Evolutionary conservation across 1,139 yeast species (phyloP), one percentile per base, ranked within the genome.

Genomic region (Blastobotrys proliferans): DNA sequence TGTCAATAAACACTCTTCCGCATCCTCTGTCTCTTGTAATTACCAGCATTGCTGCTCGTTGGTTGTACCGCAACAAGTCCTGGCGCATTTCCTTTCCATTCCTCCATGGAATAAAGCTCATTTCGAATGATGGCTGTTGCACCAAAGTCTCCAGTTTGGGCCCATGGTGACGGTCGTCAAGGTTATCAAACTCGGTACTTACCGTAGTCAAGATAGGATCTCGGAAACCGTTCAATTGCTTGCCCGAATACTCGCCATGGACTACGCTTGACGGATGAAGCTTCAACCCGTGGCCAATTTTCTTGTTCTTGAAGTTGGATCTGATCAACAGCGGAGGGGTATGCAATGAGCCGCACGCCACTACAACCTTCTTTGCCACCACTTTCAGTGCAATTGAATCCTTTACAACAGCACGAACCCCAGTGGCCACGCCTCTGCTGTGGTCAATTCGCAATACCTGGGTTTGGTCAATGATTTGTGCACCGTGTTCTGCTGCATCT

Each of bases 81-180:
- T 60, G 55, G 46, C 77, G 67, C 30, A 56, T 50, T 29, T 63
- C 61, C 32, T 61, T 62, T 33, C 74, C 67, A 8, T 64, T 57
- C 18, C 57, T 51, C 77, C 79, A 77, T 3, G 81, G 80, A 9
- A 66, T 38, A 48, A 69, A 70, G 18, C 61, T 59, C 16, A 64
- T 48, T 43, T 70, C 68, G 19, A 74, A 47, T 38, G 58, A 58
- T 2, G 82, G 83, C 10, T 69, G 61, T 51, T 75, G 78, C 33
- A 73, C 63, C 17, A 75, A 51, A 2, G 80, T 66, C 58, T 77
- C 83, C 44, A 77, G 67, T 57, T 71, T 73, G 10, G 79, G 75
- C 2, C 83, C 83, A 54, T 77, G 80, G 2, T 69, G 76, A 48
- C 69, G 63, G 2, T 81, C 81, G 55, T 77, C 82, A 28, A 75